Base-by-base conservation (phyloP, 2,329 filamentous ascomycete species). In the Calycina marina region DNA sequence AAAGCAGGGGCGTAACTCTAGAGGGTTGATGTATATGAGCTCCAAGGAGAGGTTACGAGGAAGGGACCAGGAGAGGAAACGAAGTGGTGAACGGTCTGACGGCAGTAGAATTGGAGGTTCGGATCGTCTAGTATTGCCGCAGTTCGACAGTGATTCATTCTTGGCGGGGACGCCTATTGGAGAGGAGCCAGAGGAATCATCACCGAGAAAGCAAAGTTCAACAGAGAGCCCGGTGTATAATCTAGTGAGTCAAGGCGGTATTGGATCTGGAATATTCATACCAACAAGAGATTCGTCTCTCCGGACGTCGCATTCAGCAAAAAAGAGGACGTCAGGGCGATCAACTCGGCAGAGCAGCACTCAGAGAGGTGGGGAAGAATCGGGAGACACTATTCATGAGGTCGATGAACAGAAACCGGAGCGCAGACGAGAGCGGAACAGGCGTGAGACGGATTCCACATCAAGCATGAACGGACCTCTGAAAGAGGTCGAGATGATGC, bases 11-110 rank as follows among this genome's bases (percentile, higher is more conserved):
- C 62, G 71, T 16, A 58, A 58, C 35, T 55, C 67, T 39, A 70
- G 67, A 49, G 68, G 73, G 3, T 56, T 81, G 47, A 73, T 76
- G 67, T 80, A 81, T 47, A 81, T 78, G 74, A 74, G 67, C 56
- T 82, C 77, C 28, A 76, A 69, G 48, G 77, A 83, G 51, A 63
- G 65, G 17, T 56, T 82, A 28, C 64, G 68, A 28, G 70, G 73
- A 31, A 72, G 65, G 41, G 74, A 79, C 40, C 56, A 57, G 4
- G 73, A 79, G 40, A 67, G 67, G 43, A 77, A 69, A 46, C 63
- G 72, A 25, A 47, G 57, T n/a, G 64, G 56, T 42, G 43, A 58
- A 38, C 57, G 58, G 29, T 46, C 56, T 22, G 50, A 54, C 14
- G 58, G 56, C 30, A 55, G 56, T 27, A 58, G 53, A 37, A 61